phyloP scores from a whole-genome alignment of 768 basidiomycete genomes.

The Imleria badia region DNA sequence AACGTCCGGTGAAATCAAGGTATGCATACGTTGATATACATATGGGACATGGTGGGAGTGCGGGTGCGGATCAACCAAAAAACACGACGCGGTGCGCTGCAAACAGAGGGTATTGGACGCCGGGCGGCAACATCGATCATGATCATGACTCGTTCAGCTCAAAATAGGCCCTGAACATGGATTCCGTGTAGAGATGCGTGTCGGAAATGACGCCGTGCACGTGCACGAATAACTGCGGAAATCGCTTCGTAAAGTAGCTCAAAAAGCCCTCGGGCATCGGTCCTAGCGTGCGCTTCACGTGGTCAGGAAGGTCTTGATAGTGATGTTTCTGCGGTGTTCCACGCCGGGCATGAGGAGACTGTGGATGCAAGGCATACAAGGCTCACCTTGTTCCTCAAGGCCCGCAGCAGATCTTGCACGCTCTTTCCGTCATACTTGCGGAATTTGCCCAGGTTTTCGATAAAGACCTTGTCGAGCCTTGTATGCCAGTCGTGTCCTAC shows the following conservation, averaged over 20 bases:
- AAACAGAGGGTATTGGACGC: background rate
- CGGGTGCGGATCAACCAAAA: background rate
- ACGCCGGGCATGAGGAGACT: conserved; percentile 9
- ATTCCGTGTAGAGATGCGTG: conserved; percentile 73
- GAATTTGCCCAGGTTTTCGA: conserved; percentile 95
- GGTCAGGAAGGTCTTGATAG: conserved; percentile 94
- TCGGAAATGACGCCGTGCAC: conserved; percentile 81
- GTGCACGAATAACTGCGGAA: conserved; percentile 87
- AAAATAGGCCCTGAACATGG: conserved; percentile 91
- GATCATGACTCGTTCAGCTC: conserved; percentile 54
- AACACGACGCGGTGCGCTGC: background rate
- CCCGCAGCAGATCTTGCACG: conserved; percentile 89
- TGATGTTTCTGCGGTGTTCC: conserved; percentile 85
- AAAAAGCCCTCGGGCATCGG: conserved; percentile 92
- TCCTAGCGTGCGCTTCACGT: conserved; percentile 85
- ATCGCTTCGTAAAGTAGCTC: conserved; percentile 90
- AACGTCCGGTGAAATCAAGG: conserved; percentile 5
- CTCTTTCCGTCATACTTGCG: conserved; percentile 92
- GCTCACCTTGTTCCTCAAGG: conserved; percentile 90
- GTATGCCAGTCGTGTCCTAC: conserved; percentile 92
- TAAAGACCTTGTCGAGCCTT: conserved; percentile 83
- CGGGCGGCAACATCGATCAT: conserved; percentile 9
- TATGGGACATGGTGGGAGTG: background rate
- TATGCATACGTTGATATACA: conserved; percentile 15
- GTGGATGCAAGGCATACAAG: background rate